Conservation (phyloP, 164 flowering plant genomes). For the Houttuynia cordata region DNA sequence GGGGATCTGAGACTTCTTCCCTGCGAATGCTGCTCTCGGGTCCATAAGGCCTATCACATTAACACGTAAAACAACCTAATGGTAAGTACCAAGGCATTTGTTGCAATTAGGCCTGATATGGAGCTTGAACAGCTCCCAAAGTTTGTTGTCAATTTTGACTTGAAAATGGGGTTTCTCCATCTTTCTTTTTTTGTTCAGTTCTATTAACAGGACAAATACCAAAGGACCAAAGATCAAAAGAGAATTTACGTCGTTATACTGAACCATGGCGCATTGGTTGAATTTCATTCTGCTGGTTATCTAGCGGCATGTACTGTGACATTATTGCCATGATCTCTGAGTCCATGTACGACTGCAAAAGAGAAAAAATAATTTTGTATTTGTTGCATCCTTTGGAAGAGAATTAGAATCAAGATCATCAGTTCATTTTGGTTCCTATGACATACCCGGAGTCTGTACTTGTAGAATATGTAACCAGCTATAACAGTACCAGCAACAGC, state of each 20-base stretch:
- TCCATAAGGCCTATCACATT: no score
- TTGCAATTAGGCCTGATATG: no score
- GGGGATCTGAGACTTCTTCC: no score
- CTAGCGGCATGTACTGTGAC: slow-evolving; percentile 96
- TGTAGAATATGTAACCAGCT: slow-evolving; percentile 88
- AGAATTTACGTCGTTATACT: slow-evolving; percentile 20
- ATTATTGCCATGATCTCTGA: slow-evolving; percentile 92
- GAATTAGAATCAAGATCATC: not conserved
- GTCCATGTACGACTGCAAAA: slow-evolving; percentile 89
- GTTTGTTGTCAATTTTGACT: no score
- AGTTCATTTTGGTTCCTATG: not conserved
- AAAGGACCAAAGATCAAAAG: not conserved
- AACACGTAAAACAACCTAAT: no score
- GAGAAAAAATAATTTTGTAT: not conserved
- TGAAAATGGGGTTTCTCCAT: no score
- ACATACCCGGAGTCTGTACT: slow-evolving; percentile 76
- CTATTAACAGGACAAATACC: no score
- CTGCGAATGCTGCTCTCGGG: no score
- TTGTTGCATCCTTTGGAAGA: not conserved
- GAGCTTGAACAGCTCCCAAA: no score
- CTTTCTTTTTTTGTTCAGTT: no score
- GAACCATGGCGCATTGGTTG: slow-evolving; percentile 43
- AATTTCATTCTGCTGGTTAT: slow-evolving; percentile 38
- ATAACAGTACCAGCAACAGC: slow-evolving; percentile 31
- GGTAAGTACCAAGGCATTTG: no score